Percentiles rank a stretch among this genome's conserved stretches.
Conservation (phyloP, 2,329 filamentous ascomycete genomes). For the Chaetomium olivaceum region DNA sequence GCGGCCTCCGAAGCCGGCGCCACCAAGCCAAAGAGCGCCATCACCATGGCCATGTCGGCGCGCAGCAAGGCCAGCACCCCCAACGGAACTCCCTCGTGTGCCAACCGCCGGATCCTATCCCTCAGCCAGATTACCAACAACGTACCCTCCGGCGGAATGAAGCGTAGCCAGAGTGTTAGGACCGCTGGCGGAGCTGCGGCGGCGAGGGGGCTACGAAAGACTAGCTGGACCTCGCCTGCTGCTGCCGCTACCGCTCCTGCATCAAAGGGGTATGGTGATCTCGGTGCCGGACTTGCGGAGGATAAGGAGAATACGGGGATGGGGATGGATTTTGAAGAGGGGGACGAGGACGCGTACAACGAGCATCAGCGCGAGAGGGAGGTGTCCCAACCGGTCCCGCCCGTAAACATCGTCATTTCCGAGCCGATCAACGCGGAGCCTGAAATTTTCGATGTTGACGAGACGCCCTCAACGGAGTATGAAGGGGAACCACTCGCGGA, state of each 20-base stretch:
- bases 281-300: slow-evolving; percentile 57
- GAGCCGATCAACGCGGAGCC: not conserved
- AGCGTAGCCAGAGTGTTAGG: slow-evolving; percentile 77
- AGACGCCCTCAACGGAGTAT: slow-evolving; percentile 9
- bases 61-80: slow-evolving; percentile 49
- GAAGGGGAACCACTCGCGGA: slow-evolving; percentile 16
- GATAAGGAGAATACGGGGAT: slow-evolving; percentile 40
- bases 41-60: slow-evolving; percentile 57
- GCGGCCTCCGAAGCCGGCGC: slow-evolving; percentile 20
- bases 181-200: slow-evolving; percentile 46
- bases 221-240: slow-evolving; percentile 59
- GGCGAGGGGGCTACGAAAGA: slow-evolving; percentile 59
- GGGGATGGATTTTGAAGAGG: slow-evolving; percentile 52
- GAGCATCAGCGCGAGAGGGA: slow-evolving; percentile 11
- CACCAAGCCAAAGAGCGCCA: slow-evolving; percentile 40
- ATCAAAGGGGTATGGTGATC: slow-evolving; percentile 52
- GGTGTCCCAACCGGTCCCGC: not conserved
- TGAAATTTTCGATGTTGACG: not conserved
- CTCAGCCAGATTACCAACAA: slow-evolving; percentile 88
- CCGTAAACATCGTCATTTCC: slow-evolving; percentile 19
- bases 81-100: slow-evolving; percentile 52
- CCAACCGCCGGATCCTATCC: slow-evolving; percentile 74
- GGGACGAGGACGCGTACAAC: slow-evolving; percentile 51
- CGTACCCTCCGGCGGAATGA: slow-evolving; percentile 62
- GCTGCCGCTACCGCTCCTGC: slow-evolving; percentile 21